Conservation (phyloP, 805 yeast genomes). For the Saccharomycodes ludwigii region DNA sequence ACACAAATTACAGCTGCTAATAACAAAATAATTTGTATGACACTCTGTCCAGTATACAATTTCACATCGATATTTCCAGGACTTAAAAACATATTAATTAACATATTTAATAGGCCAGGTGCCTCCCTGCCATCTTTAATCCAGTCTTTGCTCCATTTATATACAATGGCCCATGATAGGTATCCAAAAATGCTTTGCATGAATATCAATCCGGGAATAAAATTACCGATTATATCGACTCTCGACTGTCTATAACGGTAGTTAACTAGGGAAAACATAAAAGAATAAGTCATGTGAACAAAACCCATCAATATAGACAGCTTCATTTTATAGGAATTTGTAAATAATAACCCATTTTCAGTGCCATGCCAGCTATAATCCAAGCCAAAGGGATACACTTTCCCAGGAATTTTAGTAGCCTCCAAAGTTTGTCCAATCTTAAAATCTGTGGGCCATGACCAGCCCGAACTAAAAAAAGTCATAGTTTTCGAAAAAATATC, state of each 20-base stretch:
- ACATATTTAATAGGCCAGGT: conserved; percentile 88
- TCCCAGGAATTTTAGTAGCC: conserved; percentile 45
- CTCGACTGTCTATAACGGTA: conserved; percentile 52
- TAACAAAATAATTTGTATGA: conserved; percentile 60
- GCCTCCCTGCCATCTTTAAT: conserved; percentile 61
- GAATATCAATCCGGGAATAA: conserved; percentile 84
- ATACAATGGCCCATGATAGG: conserved; percentile 70
- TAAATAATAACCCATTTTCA: conserved; percentile 78
- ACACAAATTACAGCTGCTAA: conserved; percentile 77
- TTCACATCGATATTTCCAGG: conserved; percentile 83
- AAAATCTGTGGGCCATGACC: conserved; percentile 83
- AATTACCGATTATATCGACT: conserved; percentile 84
- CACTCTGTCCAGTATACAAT: conserved; percentile 68
- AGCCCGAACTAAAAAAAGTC: conserved; percentile 77
- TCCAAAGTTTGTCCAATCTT: conserved; percentile 55
- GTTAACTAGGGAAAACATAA: conserved; percentile 74
- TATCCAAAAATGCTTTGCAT: conserved; percentile 97
- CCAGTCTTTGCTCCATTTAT: conserved; percentile 96
- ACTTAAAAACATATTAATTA: conserved; percentile 87
- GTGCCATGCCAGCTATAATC: conserved; percentile 98
- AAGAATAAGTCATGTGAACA: conserved; percentile 86
- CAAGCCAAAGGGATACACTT: conserved; percentile 67
- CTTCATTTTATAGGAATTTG: conserved; percentile 96
- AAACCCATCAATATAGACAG: conserved; percentile 90
- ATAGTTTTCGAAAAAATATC: conserved; percentile 87